Evolutionary conservation across 495 filamentous ascomycete genomes (phyloP), one percentile per base, ranked within the genome.

Genomic region (Neurospora hispaniola): DNA sequence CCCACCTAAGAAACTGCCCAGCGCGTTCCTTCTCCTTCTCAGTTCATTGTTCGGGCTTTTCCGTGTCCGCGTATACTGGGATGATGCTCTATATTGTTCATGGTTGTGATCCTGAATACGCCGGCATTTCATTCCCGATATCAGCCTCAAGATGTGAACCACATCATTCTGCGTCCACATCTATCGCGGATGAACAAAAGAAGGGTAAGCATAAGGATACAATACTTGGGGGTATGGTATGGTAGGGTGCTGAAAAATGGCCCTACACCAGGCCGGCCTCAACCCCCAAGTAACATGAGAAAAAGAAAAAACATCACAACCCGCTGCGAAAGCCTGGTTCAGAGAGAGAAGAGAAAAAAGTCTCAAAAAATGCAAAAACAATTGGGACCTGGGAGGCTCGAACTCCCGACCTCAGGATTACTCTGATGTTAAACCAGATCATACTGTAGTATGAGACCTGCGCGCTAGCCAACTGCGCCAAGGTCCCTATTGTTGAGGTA

Each of bases 361-460:
- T 10, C 9, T 0, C 4, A 5, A 23, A 35, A 62, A 18, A 35
- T 8, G 14, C 23, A 62, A 62, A 62, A 62, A 18, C 48, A 62
- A 62, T 35, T 62, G 54, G 54, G 54, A 62, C 54, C 54, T 62
- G 54, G 54, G 54, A 62, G 54, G 54, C 54, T 62, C 54, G 54
- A 62, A 62, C 54, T 62, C 54, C 54, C 54, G 54, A 62, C 54
- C 54, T 62, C 54, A 62, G 54, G 54, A 62, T 62, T 62, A 62
- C 54, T 62, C 54, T 62, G 54, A 16, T 59, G 54, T 62, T 62
- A 62, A 62, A 62, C 23, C 54, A 62, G 54, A 62, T 62, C 54
- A 62, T 62, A 62, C 54, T 62, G 54, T 62, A 62, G 54, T 62
- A 62, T 62, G 54, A 62, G 54, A 62, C 54, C 54, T 62, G 54